A percentile compares a stretch with the other conserved stretches of the same genome.
Conservation (phyloP, 495 filamentous ascomycete species). For the Xylaria palmicola region DNA sequence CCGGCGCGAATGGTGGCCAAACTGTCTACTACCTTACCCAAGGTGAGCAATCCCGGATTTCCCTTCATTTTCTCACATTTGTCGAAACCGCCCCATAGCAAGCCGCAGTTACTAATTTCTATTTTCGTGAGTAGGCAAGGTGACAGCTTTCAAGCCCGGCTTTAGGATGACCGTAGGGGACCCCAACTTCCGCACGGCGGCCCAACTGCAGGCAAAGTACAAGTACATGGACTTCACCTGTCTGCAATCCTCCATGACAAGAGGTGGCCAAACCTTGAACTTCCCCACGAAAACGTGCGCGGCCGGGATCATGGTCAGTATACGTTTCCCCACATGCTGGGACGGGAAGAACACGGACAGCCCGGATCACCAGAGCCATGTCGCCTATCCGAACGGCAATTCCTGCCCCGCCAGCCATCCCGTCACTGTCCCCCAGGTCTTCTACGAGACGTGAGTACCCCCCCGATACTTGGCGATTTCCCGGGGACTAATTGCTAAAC, state of each 20-base stretch:
- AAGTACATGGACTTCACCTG: conserved; percentile 43
- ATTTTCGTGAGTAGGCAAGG: conserved; percentile 21
- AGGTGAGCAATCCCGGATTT: background rate
- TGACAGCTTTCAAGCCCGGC: conserved; percentile 43
- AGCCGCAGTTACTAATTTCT: background rate
- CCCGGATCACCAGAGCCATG: conserved; percentile 45
- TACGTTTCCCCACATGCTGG: conserved; percentile 45
- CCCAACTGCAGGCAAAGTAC: conserved; percentile 41
- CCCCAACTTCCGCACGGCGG: conserved; percentile 36
- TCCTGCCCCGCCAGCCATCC: conserved; percentile 59
- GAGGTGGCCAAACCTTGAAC: conserved; percentile 39
- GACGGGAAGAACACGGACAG: conserved; percentile 41
- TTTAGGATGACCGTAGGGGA: conserved; percentile 50
- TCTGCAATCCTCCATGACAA: conserved; percentile 37
- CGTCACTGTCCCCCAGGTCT: conserved; percentile 58
- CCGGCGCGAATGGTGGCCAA: conserved; percentile 38
- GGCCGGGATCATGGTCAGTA: conserved; percentile 42
- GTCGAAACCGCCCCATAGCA: background rate
- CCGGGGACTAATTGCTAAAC: background rate
- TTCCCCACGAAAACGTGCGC: conserved; percentile 34
- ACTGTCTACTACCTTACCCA: conserved; percentile 44
- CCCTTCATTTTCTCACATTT: too few relatives aligned
- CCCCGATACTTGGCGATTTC: background rate
- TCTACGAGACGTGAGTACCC: conserved; percentile 55
- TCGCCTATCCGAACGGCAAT: conserved; percentile 46